Percentiles rank a stretch among this genome's conserved stretches.
Conservation (phyloP, 768 basidiomycete species). For the Lenzites betulinus region DNA sequence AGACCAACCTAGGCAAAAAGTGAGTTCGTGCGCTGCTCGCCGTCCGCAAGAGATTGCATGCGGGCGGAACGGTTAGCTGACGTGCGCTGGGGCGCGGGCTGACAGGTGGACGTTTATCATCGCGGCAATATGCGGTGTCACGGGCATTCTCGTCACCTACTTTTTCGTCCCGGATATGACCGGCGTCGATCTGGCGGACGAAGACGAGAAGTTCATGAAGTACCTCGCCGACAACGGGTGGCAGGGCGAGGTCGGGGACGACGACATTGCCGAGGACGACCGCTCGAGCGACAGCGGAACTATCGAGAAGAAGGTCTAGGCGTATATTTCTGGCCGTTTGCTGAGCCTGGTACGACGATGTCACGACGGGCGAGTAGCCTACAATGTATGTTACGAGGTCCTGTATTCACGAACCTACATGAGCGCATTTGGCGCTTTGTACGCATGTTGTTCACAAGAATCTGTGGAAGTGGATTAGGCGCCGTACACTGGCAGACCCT, state of each 20-base stretch:
- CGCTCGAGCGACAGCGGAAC: constrained; percentile 17
- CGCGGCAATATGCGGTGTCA: constrained; percentile 65
- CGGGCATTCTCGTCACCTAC: constrained; percentile 64
- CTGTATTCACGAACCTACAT: not conserved
- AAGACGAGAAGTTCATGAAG: constrained; percentile 61
- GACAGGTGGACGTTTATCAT: constrained; percentile 67
- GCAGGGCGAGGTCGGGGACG: constrained; percentile 64
- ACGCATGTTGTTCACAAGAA: not conserved
- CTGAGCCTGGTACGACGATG: not conserved
- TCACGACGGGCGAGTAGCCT: not conserved
- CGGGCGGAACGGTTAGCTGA: not conserved
- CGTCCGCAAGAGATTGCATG: not conserved
- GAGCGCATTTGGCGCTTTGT: not conserved
- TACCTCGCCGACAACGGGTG: constrained; percentile 67
- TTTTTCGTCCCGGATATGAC: constrained; percentile 72
- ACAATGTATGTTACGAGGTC: not conserved
- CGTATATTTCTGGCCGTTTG: not conserved
- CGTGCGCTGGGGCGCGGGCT: not conserved
- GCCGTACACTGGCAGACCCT: not conserved
- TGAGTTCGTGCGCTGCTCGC: constrained; percentile 28
- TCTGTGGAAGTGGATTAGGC: too few species aligned
- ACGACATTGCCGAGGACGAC: constrained; percentile 31
- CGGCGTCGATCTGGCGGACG: constrained; percentile 63
- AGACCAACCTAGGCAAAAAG: constrained; percentile 66
- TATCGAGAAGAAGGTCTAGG: constrained; percentile 21